Evolutionary conservation across 2,329 filamentous ascomycete genomes (phyloP).

Genomic region (Paecilomyces fulvus): DNA sequence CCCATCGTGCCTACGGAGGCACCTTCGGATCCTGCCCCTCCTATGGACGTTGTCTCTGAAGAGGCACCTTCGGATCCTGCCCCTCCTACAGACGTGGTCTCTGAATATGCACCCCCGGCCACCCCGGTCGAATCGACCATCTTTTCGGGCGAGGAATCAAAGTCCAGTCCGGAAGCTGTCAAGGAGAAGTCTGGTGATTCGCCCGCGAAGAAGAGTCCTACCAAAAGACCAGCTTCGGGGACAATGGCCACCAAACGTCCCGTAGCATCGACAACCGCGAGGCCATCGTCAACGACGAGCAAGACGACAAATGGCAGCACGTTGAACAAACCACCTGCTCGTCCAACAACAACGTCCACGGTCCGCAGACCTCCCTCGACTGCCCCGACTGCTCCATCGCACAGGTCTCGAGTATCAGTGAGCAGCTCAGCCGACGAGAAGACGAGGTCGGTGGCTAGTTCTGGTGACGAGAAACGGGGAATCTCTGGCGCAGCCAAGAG

Average conservation of each 20-base stretch:
- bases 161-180: slow-evolving; percentile 26
- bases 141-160: slow-evolving; percentile 25
- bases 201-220: slow-evolving; percentile 22
- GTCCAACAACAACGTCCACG: slow-evolving; percentile 26
- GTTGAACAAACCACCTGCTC: slow-evolving; percentile 38
- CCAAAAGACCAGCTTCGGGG: slow-evolving; percentile 20
- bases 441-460: slow-evolving; percentile 32
- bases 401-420: slow-evolving; percentile 29
- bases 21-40: slow-evolving; percentile 13
- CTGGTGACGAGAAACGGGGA: slow-evolving; percentile 36
- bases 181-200: slow-evolving; percentile 23
- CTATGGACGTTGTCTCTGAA: slow-evolving; percentile 13
- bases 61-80: slow-evolving; percentile 10
- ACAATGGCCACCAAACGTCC: slow-evolving; percentile 29
- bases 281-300: slow-evolving; percentile 17
- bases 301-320: slow-evolving; percentile 26
- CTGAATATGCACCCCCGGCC: slow-evolving; percentile 22
- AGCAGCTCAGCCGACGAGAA: slow-evolving; percentile 39
- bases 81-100: slow-evolving; percentile 14
- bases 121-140: slow-evolving; percentile 26
- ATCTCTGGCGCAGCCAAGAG: slow-evolving; percentile 37
- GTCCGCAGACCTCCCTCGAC: slow-evolving; percentile 25
- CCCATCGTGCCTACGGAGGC: slow-evolving; percentile 5
- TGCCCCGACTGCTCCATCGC: slow-evolving; percentile 2
- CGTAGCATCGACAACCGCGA: slow-evolving; percentile 19